Base-by-base conservation (phyloP, 352 stramenopile genomes). In the Globisporangium orthogonon region DNA sequence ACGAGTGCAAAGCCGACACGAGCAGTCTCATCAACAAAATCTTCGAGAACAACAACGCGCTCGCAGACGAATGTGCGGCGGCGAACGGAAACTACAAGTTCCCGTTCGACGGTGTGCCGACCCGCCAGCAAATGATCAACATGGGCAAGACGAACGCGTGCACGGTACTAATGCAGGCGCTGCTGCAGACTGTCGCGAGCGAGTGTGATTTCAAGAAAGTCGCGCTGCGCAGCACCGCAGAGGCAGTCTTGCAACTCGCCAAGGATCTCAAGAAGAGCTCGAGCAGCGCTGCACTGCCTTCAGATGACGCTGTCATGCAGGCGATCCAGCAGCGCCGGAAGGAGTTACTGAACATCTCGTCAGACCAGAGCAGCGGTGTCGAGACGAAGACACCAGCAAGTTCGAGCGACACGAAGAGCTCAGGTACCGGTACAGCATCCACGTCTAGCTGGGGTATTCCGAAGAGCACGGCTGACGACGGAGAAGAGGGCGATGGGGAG, bases 1-100 rank as follows among this genome's bases (percentile, higher is more conserved):
- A 65, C 40, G 53, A 48, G 13, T 65, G 60, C 60, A 45, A 39
- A 13, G 30, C 43, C 17, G 56, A 23, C 50, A 64, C 17, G 17
- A 44, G 46, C 33, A 54, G 40, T 3, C 35, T 53, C 4, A 45
- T 70, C 18, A 61, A 44, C 28, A 48, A 57, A 1, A 48, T 63
- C 39, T 70, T 64, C 54, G 54, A 61, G 23, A 61, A 54, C 46
- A 70, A 70, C 54, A 56, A 63, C 35, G 29, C 56, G 18, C 35
- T 66, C 13, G 51, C 63, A n/a, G 54, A 59, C 28, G 60, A 63
- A 4, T 70, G 63, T 33, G 29, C 59, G 17, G 28, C 50, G 1
- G 59, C 31, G 18, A 66, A 57, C 47, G 49, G 49, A 31, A 56
- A 57, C 50, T 66, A 66, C 47, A 53, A 54, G n/a, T 70, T 67